Percentiles rank a stretch among this genome's conserved stretches.
These are phyloP conservation scores for Sphaerostilbella broomeana DNA, from an alignment of 2,329 filamentous ascomycete species.

Conservation along the genomic window DNA sequence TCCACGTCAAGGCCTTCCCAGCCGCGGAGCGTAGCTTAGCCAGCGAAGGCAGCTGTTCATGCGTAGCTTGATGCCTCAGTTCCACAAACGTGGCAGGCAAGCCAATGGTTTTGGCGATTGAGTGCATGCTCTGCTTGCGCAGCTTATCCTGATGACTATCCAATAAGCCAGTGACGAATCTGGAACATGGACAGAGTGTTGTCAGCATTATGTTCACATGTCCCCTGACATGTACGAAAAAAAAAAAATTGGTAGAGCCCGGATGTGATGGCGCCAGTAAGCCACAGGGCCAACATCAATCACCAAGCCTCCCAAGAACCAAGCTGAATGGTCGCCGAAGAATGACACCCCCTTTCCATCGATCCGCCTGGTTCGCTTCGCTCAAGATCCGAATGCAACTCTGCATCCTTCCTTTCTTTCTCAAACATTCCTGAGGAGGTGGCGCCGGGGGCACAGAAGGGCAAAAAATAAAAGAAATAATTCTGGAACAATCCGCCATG, in stretches of 20 bases:
- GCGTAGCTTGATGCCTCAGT: constrained; percentile 81
- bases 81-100: constrained; percentile 78
- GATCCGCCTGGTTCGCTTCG: not conserved
- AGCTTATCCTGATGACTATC: constrained; percentile 65
- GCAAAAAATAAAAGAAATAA: not conserved
- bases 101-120: constrained; percentile 59
- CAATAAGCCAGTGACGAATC: constrained; percentile 74
- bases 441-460: too few species aligned
- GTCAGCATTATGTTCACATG: too few species aligned
- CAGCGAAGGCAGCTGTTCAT: constrained; percentile 77
- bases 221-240: too few species aligned
- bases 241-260: too few species aligned
- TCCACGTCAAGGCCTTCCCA: constrained; percentile 68
- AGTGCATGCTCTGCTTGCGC: constrained; percentile 66
- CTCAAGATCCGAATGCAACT: not conserved
- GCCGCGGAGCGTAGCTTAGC: constrained; percentile 64
- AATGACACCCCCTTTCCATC: not conserved
- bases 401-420: not conserved
- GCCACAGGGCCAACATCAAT: too few species aligned
- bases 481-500: not conserved
- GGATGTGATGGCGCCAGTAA: too few species aligned
- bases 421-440: too few species aligned
- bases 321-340: too few species aligned
- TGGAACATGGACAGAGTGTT: too few species aligned
- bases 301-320: too few species aligned